Percentiles rank a stretch among this genome's conserved stretches.
These are phyloP conservation scores for Rhypophila decipiens DNA, from an alignment of 495 filamentous ascomycete species.

Conservation along the genomic window DNA sequence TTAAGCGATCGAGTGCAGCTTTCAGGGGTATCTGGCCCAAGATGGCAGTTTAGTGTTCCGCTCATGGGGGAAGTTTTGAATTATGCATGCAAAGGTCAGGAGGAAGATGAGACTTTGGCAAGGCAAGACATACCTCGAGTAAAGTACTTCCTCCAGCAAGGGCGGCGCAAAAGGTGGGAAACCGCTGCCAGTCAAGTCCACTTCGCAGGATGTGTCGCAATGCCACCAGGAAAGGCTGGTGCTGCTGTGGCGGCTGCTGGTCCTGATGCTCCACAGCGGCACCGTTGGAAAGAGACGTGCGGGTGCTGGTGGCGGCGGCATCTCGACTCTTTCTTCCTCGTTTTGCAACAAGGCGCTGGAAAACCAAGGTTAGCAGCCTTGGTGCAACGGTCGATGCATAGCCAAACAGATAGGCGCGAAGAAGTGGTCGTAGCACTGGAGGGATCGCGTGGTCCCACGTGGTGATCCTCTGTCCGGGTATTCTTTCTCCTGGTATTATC, in stretches of 20 bases:
- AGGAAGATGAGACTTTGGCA: neutral
- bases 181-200: constrained; percentile 51
- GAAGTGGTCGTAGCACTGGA: constrained; percentile 49
- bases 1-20: constrained; percentile 16
- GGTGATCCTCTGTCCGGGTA: constrained; percentile 2
- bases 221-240: constrained; percentile 33
- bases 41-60: constrained; percentile 10
- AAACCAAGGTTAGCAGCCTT: constrained; percentile 52
- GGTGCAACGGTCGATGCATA: constrained; percentile 67
- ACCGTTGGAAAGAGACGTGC: no score
- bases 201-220: constrained; percentile 36
- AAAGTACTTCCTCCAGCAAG: constrained; percentile 72
- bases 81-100: no score
- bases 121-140: constrained; percentile 47
- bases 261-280: neutral
- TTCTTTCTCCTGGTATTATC: neutral
- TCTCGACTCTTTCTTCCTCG: constrained; percentile 33
- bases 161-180: constrained; percentile 76
- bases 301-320: no score
- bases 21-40: constrained; percentile 23
- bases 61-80: no score
- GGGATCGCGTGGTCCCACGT: constrained; percentile 33
- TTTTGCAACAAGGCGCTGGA: constrained; percentile 38
- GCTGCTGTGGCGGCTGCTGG: neutral
- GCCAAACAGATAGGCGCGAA: constrained; percentile 69